Evolutionary conservation across 75 land plant genomes (phyloP).

Genomic region (Gnetum montanum): DNA sequence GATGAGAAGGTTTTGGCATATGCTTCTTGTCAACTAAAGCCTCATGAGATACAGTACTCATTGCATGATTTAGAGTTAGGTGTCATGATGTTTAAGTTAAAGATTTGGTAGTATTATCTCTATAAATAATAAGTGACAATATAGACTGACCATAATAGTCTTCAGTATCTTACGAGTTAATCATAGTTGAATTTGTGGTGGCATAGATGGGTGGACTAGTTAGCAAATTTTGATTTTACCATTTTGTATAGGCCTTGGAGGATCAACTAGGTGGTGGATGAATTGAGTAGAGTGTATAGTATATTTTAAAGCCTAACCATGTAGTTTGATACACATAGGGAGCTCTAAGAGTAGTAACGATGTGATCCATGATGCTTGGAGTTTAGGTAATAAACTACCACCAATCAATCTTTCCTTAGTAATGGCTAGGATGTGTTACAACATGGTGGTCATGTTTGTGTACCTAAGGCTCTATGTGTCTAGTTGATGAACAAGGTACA

Average conservation of each 20-base stretch:
- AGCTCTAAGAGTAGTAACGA: not conserved
- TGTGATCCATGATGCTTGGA: no score
- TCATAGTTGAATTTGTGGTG: no score
- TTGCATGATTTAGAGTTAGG: no score
- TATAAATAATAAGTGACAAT: no score
- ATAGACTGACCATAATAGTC: no score
- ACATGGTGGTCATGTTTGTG: not conserved
- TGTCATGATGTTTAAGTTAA: slow-evolving; percentile 1
- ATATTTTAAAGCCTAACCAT: not conserved
- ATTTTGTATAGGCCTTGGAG: slow-evolving; percentile 7
- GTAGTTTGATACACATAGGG: not conserved
- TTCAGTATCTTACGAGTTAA: no score
- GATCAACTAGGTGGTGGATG: slow-evolving; percentile 6
- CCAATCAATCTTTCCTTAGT: not conserved
- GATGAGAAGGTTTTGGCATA: slow-evolving; percentile 13
- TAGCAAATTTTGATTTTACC: slow-evolving; percentile 8
- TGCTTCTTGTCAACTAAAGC: slow-evolving; percentile 9
- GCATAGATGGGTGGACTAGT: slow-evolving; percentile 8
- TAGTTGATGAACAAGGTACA: slow-evolving; percentile 3
- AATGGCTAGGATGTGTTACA: not conserved
- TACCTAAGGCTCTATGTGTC: not conserved
- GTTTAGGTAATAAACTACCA: not conserved
- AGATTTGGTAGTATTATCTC: no score
- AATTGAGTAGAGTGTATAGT: not conserved
- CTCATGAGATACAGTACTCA: slow-evolving; percentile 8